These are phyloP conservation scores for Heritiera fomes DNA, from an alignment of 345 rosid species.

Conservation along the genomic window DNA sequence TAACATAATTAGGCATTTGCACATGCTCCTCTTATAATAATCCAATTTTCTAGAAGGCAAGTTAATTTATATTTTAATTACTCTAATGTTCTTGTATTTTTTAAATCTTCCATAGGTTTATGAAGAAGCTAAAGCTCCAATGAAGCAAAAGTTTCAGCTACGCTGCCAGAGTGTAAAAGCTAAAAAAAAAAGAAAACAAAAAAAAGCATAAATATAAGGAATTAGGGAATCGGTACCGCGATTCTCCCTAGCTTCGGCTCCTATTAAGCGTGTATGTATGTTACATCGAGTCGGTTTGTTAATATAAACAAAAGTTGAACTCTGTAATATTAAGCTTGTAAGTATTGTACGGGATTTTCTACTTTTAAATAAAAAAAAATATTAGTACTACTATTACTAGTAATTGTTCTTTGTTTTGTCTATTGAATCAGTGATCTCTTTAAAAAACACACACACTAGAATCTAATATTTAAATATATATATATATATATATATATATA, in stretches of 20 bases:
- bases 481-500: too few relatives aligned
- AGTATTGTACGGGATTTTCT: background rate
- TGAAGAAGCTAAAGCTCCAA: conserved; percentile 63
- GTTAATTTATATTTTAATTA: background rate
- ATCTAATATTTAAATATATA: too few relatives aligned
- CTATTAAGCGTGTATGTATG: background rate
- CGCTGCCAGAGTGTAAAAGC: background rate
- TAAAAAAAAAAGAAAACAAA: background rate
- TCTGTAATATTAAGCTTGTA: conserved; percentile 20
- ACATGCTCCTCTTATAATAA: background rate
- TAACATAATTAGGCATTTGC: background rate
- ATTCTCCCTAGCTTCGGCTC: background rate
- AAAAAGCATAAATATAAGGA: background rate
- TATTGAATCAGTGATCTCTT: background rate
- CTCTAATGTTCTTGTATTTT: conserved; percentile 4
- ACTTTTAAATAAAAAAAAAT: background rate
- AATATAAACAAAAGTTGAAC: background rate
- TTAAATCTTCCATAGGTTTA: conserved; percentile 40
- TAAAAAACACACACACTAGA: background rate
- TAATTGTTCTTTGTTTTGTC: background rate
- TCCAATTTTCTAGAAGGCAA: background rate
- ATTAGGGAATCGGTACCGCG: background rate
- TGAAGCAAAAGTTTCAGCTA: conserved; percentile 23
- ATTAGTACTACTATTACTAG: background rate
- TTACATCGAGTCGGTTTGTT: background rate